A percentile compares a stretch with the other conserved stretches of the same genome.
phyloP scores from a whole-genome alignment of 345 rosid genomes.

The Populus nigra region DNA sequence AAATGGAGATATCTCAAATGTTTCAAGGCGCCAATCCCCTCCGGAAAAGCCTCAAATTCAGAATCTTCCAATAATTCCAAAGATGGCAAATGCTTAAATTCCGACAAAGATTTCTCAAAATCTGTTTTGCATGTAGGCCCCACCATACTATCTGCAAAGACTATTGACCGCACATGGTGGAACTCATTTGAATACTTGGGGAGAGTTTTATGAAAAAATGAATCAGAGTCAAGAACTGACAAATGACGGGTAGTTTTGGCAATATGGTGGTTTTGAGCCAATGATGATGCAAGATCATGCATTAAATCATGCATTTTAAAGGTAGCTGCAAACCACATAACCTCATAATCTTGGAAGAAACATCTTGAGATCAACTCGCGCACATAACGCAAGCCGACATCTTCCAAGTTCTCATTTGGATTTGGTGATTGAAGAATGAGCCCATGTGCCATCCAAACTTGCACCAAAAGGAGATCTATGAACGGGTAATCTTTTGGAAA shows the following conservation, averaged over 20 bases:
- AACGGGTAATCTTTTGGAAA: no score
- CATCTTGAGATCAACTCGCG: no score
- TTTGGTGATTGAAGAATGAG: not conserved
- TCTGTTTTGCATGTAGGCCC: constrained; percentile 17
- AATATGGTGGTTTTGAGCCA: not conserved
- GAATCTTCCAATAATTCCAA: not conserved
- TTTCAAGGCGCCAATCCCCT: constrained; percentile 11
- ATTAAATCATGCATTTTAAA: constrained; percentile 36
- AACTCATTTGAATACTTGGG: not conserved
- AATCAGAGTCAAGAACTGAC: not conserved
- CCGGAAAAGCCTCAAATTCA: not conserved
- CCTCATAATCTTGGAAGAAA: not conserved
- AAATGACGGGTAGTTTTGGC: no score
- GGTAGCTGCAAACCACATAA: no score
- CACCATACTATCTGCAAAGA: constrained; percentile 1
- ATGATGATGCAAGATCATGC: constrained; percentile 26
- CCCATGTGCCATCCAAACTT: constrained; percentile 28
- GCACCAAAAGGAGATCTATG: no score
- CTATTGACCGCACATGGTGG: constrained; percentile 6
- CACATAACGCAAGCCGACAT: no score
- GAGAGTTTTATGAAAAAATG: not conserved
- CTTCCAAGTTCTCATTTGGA: not conserved
- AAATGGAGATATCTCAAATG: constrained; percentile 11
- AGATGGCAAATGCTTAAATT: constrained; percentile 2
- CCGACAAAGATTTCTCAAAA: not conserved